Evolutionary conservation across 441 rosid species (phyloP).

Genomic region (Erodium moschatum): DNA sequence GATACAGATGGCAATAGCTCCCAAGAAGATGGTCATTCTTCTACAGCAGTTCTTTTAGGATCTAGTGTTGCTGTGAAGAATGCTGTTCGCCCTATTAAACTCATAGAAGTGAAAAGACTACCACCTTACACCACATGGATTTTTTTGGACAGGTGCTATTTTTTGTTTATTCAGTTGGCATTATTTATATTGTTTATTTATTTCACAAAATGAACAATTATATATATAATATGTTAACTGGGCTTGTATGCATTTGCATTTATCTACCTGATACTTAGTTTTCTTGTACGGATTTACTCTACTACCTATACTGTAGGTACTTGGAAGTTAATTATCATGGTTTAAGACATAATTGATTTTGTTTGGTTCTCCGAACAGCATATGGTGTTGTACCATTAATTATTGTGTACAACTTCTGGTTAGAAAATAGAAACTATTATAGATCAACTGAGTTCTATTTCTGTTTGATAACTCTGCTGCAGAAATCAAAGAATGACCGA

Average conservation of each 20-base stretch:
- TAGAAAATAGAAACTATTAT: background rate
- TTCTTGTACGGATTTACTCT: background rate
- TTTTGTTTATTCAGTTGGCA: background rate
- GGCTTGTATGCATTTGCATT: background rate
- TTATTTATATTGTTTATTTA: background rate
- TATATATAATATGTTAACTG: background rate
- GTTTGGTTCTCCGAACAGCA: background rate
- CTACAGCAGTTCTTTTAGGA: constrained; percentile 59
- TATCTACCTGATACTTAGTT: background rate
- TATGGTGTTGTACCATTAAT: too few species aligned
- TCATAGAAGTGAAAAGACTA: constrained; percentile 63
- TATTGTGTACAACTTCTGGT: background rate
- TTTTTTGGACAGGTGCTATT: constrained; percentile 71
- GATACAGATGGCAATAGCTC: constrained; percentile 44
- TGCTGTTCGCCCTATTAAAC: constrained; percentile 67
- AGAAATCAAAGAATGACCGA: constrained; percentile 99
- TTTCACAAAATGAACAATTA: background rate
- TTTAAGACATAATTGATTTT: too few species aligned
- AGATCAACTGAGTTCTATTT: background rate
- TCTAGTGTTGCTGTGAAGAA: constrained; percentile 69
- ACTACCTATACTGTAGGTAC: too few species aligned
- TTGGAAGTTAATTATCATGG: too few species aligned
- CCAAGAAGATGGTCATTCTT: constrained; percentile 48
- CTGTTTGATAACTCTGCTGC: constrained; percentile 22
- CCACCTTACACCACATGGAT: constrained; percentile 97